Conservation (phyloP, 306 rosid species). For the Vigna reflexopilosa region DNA sequence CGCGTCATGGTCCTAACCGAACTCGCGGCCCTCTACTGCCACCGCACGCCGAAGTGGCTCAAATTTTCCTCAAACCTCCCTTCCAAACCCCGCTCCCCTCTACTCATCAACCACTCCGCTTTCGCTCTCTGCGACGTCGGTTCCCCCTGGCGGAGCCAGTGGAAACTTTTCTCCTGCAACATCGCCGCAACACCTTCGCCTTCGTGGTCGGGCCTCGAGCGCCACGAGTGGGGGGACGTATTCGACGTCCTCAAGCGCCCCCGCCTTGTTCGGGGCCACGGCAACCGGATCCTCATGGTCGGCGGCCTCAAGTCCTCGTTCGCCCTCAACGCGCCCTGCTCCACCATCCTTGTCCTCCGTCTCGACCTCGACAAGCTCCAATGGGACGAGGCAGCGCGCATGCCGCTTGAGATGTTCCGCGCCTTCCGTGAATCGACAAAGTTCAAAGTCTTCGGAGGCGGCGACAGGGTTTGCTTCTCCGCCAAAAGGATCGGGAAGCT, state of each 20-base stretch:
- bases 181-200: constrained; percentile 23
- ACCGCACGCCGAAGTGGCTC: constrained; percentile 53
- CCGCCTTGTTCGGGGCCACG: constrained; percentile 69
- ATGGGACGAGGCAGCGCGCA: constrained; percentile 90
- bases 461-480: constrained; percentile 77
- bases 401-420: constrained; percentile 81
- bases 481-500: constrained; percentile 73
- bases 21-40: constrained; percentile 75
- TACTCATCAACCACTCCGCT: constrained; percentile 66
- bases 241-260: constrained; percentile 85
- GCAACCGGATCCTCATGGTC: constrained; percentile 68
- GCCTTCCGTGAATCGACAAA: constrained; percentile 81
- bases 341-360: constrained; percentile 74
- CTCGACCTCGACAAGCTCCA: constrained; percentile 72
- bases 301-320: constrained; percentile 86
- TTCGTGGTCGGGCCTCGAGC: constrained; percentile 72
- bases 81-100: constrained; percentile 87
- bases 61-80: constrained; percentile 86
- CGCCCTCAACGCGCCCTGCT: constrained; percentile 74
- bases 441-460: constrained; percentile 85
- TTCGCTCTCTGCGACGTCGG: constrained; percentile 91
- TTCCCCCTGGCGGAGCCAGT: constrained; percentile 87
- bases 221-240: constrained; percentile 86
- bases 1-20: constrained; percentile 88
- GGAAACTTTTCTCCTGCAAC: constrained; percentile 77